Evolutionary conservation across 371 early-diverging fungal species (phyloP).

Genomic region (Mucor plumbeus): DNA sequence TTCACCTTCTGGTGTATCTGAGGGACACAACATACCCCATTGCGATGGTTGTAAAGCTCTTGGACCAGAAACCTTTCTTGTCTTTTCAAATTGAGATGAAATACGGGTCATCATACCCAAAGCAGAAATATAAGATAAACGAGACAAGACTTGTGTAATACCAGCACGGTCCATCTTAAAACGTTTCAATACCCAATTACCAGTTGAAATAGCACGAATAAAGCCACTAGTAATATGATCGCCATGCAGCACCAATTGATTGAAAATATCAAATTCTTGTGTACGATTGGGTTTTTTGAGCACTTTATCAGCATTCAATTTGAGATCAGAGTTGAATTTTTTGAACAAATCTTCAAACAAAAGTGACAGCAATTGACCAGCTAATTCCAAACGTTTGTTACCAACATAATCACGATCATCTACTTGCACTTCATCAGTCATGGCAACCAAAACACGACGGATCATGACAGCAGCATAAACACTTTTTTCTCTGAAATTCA

Average conservation of each 20-base stretch:
- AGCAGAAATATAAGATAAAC: constrained; percentile 97
- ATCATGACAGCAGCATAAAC: constrained; percentile 98
- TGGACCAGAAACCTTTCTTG: constrained; percentile 99
- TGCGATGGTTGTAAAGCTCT: constrained; percentile 98
- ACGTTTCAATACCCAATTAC: constrained; percentile 99
- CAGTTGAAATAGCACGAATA: constrained; percentile 97
- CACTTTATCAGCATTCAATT: constrained; percentile 92
- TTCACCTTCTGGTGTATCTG: constrained; percentile 99
- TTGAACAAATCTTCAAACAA: constrained; percentile 99
- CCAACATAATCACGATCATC: constrained; percentile 99
- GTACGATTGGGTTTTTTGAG: constrained; percentile 94
- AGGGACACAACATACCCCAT: constrained; percentile 99
- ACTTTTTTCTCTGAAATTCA: constrained; percentile 93
- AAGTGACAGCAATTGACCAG: constrained; percentile 97
- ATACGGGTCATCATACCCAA: constrained; percentile 99
- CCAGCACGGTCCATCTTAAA: constrained; percentile 99
- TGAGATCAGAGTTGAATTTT: constrained; percentile 91
- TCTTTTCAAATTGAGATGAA: constrained; percentile 99
- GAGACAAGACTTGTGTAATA: constrained; percentile 97
- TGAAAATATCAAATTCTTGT: constrained; percentile 94
- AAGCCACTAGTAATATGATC: constrained; percentile 96
- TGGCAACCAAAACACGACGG: constrained; percentile 93
- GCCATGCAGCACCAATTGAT: constrained; percentile 84
- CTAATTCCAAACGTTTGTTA: constrained; percentile 99
- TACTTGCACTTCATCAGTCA: constrained; percentile 78